These are phyloP conservation scores for Vigna angularis DNA, from an alignment of 306 rosid species.

Conservation along the genomic window DNA sequence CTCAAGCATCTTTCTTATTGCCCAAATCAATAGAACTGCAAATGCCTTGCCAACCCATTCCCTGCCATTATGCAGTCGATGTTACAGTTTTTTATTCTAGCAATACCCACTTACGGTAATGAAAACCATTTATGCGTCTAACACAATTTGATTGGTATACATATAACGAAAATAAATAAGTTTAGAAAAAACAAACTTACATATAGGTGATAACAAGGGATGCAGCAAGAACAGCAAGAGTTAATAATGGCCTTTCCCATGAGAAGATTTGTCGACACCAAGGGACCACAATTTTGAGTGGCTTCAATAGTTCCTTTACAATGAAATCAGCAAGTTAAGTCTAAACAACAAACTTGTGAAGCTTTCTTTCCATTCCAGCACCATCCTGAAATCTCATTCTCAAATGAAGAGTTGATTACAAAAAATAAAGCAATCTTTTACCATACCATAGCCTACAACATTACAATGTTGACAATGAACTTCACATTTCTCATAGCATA, in stretches of 20 bases:
- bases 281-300: conserved; percentile 52
- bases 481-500: not conserved
- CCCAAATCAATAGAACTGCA: conserved; percentile 70
- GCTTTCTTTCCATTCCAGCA: conserved; percentile 1
- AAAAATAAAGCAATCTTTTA: not conserved
- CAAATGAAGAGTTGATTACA: conserved; percentile 17
- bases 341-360: conserved; percentile 34
- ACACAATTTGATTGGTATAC: conserved; percentile 19
- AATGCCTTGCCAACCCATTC: conserved; percentile 89
- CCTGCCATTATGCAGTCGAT: conserved; percentile 55
- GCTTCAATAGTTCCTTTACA: conserved; percentile 78
- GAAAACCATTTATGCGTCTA: not conserved
- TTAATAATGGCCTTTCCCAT: conserved; percentile 77
- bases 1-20: conserved; percentile 63
- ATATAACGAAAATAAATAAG: not conserved
- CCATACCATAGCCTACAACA: not conserved
- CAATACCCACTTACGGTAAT: not conserved
- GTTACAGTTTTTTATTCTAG: conserved; percentile 23
- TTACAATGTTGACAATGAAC: conserved; percentile 1
- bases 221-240: conserved; percentile 56
- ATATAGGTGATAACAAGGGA: conserved; percentile 65
- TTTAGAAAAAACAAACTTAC: conserved; percentile 48
- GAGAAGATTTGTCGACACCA: conserved; percentile 63
- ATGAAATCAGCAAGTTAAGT: conserved; percentile 34
- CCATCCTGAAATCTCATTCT: conserved; percentile 8